These are phyloP conservation scores for Cyclotella sp. DNA, from an alignment of 108 stramenopile species.

Conservation along the genomic window DNA sequence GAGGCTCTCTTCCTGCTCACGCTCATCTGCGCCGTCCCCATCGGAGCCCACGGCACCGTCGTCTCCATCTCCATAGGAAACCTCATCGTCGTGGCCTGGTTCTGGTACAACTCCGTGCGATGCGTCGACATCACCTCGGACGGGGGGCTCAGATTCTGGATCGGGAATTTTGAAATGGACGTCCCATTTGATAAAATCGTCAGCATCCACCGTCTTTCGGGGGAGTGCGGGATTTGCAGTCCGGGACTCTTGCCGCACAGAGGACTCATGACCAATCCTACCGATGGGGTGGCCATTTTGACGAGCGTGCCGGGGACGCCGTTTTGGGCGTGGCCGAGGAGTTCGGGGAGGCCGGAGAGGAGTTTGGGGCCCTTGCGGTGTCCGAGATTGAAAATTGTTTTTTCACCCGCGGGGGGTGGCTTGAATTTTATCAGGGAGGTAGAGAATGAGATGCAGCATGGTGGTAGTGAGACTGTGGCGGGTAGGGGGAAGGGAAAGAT, in stretches of 20 bases:
- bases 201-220: constrained; percentile 59
- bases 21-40: constrained; percentile 73
- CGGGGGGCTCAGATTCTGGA: constrained; percentile 88
- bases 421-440: constrained; percentile 83
- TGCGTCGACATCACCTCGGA: constrained; percentile 85
- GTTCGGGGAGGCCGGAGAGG: constrained; percentile 84
- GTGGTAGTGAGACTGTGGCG: constrained; percentile 21
- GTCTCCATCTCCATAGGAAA: constrained; percentile 81
- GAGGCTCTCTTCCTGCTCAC: constrained; percentile 75
- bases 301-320: constrained; percentile 86
- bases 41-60: constrained; percentile 87
- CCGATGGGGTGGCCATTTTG: constrained; percentile 82
- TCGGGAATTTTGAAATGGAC: constrained; percentile 88
- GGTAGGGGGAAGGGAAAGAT: constrained; percentile 43
- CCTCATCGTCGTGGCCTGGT: constrained; percentile 82
- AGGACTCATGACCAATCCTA: constrained; percentile 72
- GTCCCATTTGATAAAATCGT: constrained; percentile 89
- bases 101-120: constrained; percentile 91
- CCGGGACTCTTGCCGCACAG: constrained; percentile 65
- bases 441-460: constrained; percentile 78
- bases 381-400: constrained; percentile 82
- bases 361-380: constrained; percentile 73
- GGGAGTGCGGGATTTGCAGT: constrained; percentile 49
- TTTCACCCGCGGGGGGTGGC: constrained; percentile 79
- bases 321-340: constrained; percentile 89